Evolutionary conservation across 176 grass and related monocot genomes (phyloP).

Genomic region (Microstegium vimineum): DNA sequence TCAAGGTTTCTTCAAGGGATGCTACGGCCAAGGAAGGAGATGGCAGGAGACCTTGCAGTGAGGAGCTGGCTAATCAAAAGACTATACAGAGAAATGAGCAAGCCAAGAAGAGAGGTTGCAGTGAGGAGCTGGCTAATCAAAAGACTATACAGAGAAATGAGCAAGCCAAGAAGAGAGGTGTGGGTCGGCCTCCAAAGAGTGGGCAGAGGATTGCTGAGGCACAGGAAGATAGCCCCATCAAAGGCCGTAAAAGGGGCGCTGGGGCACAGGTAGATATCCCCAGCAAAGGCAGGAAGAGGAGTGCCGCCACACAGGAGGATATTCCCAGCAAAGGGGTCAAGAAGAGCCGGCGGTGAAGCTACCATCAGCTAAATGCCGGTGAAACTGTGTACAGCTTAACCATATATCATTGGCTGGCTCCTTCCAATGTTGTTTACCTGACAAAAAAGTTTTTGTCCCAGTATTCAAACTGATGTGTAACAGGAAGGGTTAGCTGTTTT

Average conservation of each 20-base stretch:
- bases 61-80: background rate
- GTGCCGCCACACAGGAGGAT: slow-evolving; percentile 19
- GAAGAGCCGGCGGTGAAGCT: slow-evolving; percentile 34
- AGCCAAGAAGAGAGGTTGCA: slow-evolving; percentile 35
- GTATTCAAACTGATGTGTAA: slow-evolving; percentile 34
- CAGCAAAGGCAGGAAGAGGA: background rate
- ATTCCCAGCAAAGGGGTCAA: slow-evolving; percentile 32
- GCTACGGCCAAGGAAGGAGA: slow-evolving; percentile 7
- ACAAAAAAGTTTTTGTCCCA: slow-evolving; percentile 12
- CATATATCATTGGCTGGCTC: slow-evolving; percentile 2
- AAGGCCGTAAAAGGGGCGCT: background rate
- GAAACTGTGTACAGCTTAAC: slow-evolving; percentile 43
- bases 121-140: background rate
- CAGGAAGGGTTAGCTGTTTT: slow-evolving; percentile 21
- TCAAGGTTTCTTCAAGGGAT: slow-evolving; percentile 24
- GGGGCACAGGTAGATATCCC: background rate
- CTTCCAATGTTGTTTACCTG: slow-evolving; percentile 23
- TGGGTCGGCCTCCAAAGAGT: slow-evolving; percentile 44
- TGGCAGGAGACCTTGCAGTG: slow-evolving; percentile 9
- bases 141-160: slow-evolving; percentile 1
- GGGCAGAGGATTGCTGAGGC: slow-evolving; percentile 30
- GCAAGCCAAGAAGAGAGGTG: slow-evolving; percentile 41
- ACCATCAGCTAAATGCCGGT: background rate
- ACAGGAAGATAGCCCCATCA: slow-evolving; percentile 25
- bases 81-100: slow-evolving; percentile 4